Evolutionary conservation across 257 asterid species (phyloP).

Genomic region (Paraleonurus japonicus): DNA sequence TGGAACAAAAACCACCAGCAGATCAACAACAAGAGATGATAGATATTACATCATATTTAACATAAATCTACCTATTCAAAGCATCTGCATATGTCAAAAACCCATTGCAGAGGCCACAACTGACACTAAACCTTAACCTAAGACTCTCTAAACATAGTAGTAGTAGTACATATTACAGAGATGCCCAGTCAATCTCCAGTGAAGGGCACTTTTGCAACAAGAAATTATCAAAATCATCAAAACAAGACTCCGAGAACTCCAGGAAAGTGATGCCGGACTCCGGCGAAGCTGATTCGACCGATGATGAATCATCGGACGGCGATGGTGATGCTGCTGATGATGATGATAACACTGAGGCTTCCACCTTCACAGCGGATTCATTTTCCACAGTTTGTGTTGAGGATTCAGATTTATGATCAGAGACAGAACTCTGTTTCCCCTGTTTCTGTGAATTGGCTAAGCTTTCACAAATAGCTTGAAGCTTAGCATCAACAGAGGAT

Average conservation of each 20-base stretch:
- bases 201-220: conserved; percentile 73
- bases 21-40: conserved; percentile 37
- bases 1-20: conserved; percentile 66
- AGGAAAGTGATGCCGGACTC: conserved; percentile 49
- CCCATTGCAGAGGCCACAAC: conserved; percentile 62
- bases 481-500: conserved; percentile 79
- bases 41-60: conserved; percentile 25
- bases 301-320: conserved; percentile 30
- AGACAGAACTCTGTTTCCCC: conserved; percentile 27
- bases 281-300: conserved; percentile 45
- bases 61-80: background rate
- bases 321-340: conserved; percentile 30
- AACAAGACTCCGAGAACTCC: conserved; percentile 44
- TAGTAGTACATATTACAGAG: conserved; percentile 34
- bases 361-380: conserved; percentile 49
- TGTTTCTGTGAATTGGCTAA: conserved; percentile 49
- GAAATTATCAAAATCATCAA: conserved; percentile 34
- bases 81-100: conserved; percentile 74
- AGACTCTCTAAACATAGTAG: background rate
- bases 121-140: conserved; percentile 17
- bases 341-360: conserved; percentile 23
- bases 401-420: conserved; percentile 6
- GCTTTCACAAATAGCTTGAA: conserved; percentile 64
- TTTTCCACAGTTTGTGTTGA: background rate
- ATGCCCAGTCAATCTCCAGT: conserved; percentile 92